A percentile compares a stretch with the other conserved stretches of the same genome.
These are phyloP conservation scores for Brassica cretica DNA, from an alignment of 345 rosid genomes.

Conservation along the genomic window DNA sequence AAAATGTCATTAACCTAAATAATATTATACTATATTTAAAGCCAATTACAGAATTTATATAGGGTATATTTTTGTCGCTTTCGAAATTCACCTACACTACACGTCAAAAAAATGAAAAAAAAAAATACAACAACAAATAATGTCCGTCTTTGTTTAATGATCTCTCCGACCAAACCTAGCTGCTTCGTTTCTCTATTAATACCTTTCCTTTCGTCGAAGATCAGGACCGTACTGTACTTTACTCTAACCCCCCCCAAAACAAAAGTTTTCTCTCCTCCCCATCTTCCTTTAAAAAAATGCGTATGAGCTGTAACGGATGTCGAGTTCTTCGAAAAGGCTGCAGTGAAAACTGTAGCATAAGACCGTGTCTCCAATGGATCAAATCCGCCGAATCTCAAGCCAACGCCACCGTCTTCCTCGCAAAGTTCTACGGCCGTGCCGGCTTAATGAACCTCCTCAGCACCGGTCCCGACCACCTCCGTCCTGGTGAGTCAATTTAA, in stretches of 20 bases:
- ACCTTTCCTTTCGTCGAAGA: conserved; percentile 5
- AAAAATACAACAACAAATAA: neutral
- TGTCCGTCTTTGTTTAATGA: conserved; percentile 12
- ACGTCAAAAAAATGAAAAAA: conserved; percentile 16
- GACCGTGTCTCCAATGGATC: conserved; percentile 99
- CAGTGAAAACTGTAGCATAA: conserved; percentile 81
- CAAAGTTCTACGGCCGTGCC: conserved; percentile 96
- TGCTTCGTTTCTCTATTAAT: conserved; percentile 15
- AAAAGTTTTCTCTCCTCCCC: neutral
- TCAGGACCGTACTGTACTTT: conserved; percentile 30
- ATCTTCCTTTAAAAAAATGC: conserved; percentile 44
- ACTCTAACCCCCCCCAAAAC: neutral
- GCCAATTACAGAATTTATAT: neutral
- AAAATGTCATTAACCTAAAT: neutral
- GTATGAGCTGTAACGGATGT: conserved; percentile 98
- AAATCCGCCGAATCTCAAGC: conserved; percentile 83
- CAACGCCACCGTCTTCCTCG: conserved; percentile 94
- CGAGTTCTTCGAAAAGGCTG: conserved; percentile 96
- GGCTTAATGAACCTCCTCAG: conserved; percentile 95
- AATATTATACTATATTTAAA: neutral
- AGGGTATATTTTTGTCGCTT: neutral
- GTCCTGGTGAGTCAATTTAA: conserved; percentile 61
- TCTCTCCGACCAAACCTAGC: conserved; percentile 32
- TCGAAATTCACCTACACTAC: neutral
- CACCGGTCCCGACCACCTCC: conserved; percentile 94